Evolutionary conservation across 495 filamentous ascomycete genomes (phyloP), one percentile per base, ranked within the genome.

Genomic region (Lasiosphaeria ovina): DNA sequence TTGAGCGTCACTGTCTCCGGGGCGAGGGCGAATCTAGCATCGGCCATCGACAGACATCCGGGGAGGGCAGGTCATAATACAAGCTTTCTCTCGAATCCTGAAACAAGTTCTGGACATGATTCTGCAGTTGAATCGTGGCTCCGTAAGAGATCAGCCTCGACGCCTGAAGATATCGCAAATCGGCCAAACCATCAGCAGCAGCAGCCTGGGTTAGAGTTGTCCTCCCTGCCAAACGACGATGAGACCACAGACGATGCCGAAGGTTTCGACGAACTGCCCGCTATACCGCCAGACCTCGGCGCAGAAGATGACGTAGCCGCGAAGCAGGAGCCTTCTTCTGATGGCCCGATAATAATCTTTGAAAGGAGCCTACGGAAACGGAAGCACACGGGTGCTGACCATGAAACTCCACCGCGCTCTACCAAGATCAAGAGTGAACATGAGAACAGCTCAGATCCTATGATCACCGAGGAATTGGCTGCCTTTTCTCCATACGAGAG

Each of bases 401-500:
- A 31, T 3, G 59, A 54, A 2, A 44, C 48, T 6, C 34, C 50
- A 16, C 62, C 59, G 3, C 61, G 54, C 9, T 35, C 58, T 7
- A 52, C 62, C 11, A 73, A 60, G 57, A 60, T 80, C 14, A 80
- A 80, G 59, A 64, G 48, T 35, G 70, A 71, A 36, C 53, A 38
- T 63, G 72, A 55, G 53, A 68, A 42, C 62, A 73, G 62, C 49
- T 73, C 69, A 5, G 70, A 76, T 36, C 72, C 69, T 0, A 72
- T 77, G 4, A 67, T 77, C 49, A 72, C 69, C 10, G 61, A 61
- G 31, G 72, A 69, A 58, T 58, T 61, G 16, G 58, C 61, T 14
- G 51, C 54, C 17, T 75, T 81, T 55, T 61, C 70, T 24, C 69
- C 73, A 5, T 65, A 82, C 56, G 76, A 83, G 62, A 92, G 87